Evolutionary conservation across 208 protist genomes (phyloP).

Genomic region (Angomonas ambiguus): DNA sequence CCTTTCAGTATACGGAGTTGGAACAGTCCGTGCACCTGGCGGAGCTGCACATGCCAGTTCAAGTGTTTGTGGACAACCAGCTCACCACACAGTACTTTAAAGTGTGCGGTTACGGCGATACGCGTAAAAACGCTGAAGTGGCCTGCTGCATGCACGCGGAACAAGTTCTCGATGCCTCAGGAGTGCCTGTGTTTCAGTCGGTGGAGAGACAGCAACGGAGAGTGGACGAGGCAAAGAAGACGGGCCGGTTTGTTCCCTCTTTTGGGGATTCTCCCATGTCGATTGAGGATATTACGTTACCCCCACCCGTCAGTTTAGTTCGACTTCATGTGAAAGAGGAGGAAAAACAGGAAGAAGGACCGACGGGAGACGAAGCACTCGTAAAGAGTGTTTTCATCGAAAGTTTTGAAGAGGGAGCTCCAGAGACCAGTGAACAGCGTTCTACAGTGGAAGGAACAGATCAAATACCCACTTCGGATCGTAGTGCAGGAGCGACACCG

Average conservation of each 20-base stretch:
- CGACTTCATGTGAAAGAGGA: neutral
- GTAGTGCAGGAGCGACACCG: too few relatives aligned
- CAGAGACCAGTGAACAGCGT: neutral
- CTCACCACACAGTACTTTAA: constrained; percentile 24
- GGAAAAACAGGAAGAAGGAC: neutral
- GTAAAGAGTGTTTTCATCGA: neutral
- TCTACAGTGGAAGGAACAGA: too few relatives aligned
- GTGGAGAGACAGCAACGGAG: constrained; percentile 26
- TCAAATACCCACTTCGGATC: too few relatives aligned
- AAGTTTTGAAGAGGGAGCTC: neutral
- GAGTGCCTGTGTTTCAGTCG: constrained; percentile 40
- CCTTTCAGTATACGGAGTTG: neutral
- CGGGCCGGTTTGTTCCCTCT: constrained; percentile 48
- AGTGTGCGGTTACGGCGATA: constrained; percentile 30
- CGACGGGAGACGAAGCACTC: neutral
- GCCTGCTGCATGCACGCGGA: constrained; percentile 58
- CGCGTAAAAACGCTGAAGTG: constrained; percentile 19
- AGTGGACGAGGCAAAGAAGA: constrained; percentile 27
- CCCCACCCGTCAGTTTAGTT: constrained; percentile 25
- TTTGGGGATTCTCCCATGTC: constrained; percentile 27
- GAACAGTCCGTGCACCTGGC: constrained; percentile 3
- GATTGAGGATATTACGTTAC: constrained; percentile 24
- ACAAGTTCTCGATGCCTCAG: constrained; percentile 31
- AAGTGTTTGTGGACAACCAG: constrained; percentile 30
- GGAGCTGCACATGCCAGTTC: constrained; percentile 29